Conservation (phyloP, 208 protist species). For the Leishmania lainsoni region DNA sequence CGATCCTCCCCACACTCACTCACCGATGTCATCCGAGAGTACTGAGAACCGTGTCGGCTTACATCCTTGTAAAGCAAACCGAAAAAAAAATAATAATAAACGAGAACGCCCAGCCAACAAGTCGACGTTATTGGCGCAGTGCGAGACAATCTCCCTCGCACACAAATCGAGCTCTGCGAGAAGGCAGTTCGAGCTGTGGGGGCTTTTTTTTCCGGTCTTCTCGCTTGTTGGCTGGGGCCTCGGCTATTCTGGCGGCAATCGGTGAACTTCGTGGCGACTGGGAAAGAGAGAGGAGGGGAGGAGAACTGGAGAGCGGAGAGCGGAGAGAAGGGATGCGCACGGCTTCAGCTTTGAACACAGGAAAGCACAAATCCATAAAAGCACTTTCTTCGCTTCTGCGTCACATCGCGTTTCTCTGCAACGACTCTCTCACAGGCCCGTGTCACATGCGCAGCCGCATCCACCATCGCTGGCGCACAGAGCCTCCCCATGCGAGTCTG, state of each 20-base stretch:
- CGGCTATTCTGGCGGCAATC: background rate
- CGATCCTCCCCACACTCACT: background rate
- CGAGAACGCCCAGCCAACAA: background rate
- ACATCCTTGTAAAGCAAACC: background rate
- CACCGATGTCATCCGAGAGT: background rate
- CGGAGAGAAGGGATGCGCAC: background rate
- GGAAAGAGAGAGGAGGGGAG: background rate
- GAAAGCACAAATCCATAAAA: background rate
- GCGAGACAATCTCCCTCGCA: background rate
- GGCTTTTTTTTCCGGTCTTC: background rate
- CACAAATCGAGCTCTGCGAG: background rate
- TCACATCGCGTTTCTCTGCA: background rate
- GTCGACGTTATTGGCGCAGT: background rate
- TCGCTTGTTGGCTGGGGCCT: background rate
- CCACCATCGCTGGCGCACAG: too few relatives aligned
- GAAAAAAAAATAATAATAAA: background rate
- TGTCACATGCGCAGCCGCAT: background rate
- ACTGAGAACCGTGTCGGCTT: background rate
- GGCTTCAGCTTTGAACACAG: background rate
- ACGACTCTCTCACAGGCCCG: background rate
- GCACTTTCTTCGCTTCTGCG: background rate
- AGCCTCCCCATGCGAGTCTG: background rate
- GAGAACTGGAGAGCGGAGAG: background rate
- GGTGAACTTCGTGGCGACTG: background rate
- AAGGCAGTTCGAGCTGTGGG: background rate